These are phyloP conservation scores for Debaryomyces castellii DNA, from an alignment of 805 yeast species.

Conservation along the genomic window DNA sequence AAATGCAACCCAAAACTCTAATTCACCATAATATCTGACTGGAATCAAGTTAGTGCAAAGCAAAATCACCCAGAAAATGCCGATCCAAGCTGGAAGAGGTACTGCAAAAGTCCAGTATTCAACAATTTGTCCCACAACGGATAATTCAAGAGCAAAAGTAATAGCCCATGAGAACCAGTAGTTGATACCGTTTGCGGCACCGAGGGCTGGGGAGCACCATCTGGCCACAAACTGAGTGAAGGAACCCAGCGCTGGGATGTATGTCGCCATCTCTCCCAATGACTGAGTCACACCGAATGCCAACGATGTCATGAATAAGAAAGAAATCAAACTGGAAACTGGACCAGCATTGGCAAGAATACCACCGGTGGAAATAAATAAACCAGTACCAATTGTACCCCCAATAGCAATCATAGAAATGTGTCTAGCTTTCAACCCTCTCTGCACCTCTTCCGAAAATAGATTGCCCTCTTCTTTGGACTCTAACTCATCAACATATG, in stretches of 20 bases:
- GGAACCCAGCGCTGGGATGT: slow-evolving; percentile 66
- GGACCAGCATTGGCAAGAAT: slow-evolving; percentile 66
- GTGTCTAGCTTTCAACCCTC: slow-evolving; percentile 65
- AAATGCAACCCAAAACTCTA: slow-evolving; percentile 73
- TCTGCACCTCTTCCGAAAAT: slow-evolving; percentile 42
- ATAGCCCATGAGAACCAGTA: slow-evolving; percentile 81
- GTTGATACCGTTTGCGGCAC: slow-evolving; percentile 70
- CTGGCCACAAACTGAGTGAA: slow-evolving; percentile 69
- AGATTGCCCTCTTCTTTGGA: background rate
- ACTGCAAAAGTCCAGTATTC: slow-evolving; percentile 67
- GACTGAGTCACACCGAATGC: slow-evolving; percentile 69
- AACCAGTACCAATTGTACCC: slow-evolving; percentile 79
- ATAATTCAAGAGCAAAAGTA: slow-evolving; percentile 72
- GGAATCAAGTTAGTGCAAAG: slow-evolving; percentile 60
- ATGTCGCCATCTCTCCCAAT: slow-evolving; percentile 80
- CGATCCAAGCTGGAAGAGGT: slow-evolving; percentile 72
- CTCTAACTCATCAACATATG: background rate
- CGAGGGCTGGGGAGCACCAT: slow-evolving; percentile 68
- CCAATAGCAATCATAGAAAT: slow-evolving; percentile 77
- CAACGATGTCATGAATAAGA: slow-evolving; percentile 62
- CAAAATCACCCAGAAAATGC: slow-evolving; percentile 60
- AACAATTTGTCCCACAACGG: slow-evolving; percentile 67
- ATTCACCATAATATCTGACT: slow-evolving; percentile 69
- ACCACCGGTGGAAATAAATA: slow-evolving; percentile 62
- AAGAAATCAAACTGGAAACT: slow-evolving; percentile 63